Percentiles rank a stretch among this genome's conserved stretches.
These are phyloP conservation scores for Amniculicola lignicola DNA, from an alignment of 495 filamentous ascomycete genomes.

Conservation along the genomic window DNA sequence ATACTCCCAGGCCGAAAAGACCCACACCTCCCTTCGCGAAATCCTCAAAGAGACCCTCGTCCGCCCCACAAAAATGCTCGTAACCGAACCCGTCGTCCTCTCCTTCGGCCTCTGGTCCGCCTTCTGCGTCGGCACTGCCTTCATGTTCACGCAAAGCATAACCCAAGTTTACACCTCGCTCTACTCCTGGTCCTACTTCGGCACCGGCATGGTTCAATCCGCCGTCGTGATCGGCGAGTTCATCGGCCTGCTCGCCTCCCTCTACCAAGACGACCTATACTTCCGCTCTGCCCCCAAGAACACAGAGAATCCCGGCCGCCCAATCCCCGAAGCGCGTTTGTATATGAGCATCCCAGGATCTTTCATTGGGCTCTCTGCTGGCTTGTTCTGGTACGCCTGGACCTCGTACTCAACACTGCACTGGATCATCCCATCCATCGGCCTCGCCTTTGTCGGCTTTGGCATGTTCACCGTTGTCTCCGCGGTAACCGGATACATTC, in stretches of 20 bases:
- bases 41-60: slow-evolving; percentile 33
- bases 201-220: slow-evolving; percentile 37
- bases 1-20: slow-evolving; percentile 44
- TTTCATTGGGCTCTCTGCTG: slow-evolving; percentile 36
- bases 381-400: slow-evolving; percentile 42
- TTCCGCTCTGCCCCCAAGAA: slow-evolving; percentile 30
- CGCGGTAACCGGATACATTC: slow-evolving; percentile 39
- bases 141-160: slow-evolving; percentile 44
- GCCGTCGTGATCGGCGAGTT: slow-evolving; percentile 41
- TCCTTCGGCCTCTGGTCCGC: slow-evolving; percentile 51
- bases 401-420: slow-evolving; percentile 30
- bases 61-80: slow-evolving; percentile 49
- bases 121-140: slow-evolving; percentile 52
- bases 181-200: slow-evolving; percentile 36
- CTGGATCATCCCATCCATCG: slow-evolving; percentile 39
- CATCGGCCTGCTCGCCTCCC: slow-evolving; percentile 31
- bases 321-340: slow-evolving; percentile 40
- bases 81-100: slow-evolving; percentile 55
- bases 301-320: slow-evolving; percentile 20
- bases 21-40: slow-evolving; percentile 30
- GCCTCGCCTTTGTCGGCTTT: slow-evolving; percentile 38
- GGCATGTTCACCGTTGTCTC: slow-evolving; percentile 36
- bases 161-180: slow-evolving; percentile 35
- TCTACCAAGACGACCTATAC: slow-evolving; percentile 34
- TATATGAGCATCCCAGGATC: slow-evolving; percentile 37